phyloP scores from a whole-genome alignment of 2,329 filamentous ascomycete species.

The Clarireedia paspali region DNA sequence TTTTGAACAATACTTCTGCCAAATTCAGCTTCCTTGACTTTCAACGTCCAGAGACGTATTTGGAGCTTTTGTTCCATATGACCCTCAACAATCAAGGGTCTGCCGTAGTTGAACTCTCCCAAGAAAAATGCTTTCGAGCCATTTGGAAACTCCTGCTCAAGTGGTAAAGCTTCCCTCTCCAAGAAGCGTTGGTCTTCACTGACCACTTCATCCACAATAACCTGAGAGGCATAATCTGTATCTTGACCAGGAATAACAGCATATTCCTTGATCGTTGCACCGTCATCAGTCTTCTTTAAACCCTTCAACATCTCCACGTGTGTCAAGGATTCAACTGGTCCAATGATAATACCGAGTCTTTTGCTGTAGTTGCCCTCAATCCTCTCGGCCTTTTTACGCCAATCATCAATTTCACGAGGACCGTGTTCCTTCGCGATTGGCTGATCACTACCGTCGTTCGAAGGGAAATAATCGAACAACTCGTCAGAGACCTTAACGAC shows the following conservation, averaged over 20 bases:
- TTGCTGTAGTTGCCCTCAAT: constrained; percentile 88
- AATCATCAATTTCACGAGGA: constrained; percentile 71
- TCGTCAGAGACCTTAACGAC: constrained; percentile 86
- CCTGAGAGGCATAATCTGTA: constrained; percentile 83
- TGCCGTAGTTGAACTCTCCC: constrained; percentile 86
- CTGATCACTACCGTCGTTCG: constrained; percentile 52
- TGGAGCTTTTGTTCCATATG: constrained; percentile 70
- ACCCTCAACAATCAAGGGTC: constrained; percentile 73
- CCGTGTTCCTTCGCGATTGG: constrained; percentile 64
- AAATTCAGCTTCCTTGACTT: constrained; percentile 73
- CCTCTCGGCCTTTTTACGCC: constrained; percentile 72
- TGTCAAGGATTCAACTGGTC: constrained; percentile 78
- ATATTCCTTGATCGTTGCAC: constrained; percentile 89
- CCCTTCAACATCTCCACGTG: constrained; percentile 94
- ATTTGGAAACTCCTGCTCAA: constrained; percentile 85
- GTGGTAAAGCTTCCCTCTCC: constrained; percentile 77
- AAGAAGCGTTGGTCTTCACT: constrained; percentile 92
- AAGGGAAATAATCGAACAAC: constrained; percentile 77
- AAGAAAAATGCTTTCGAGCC: constrained; percentile 85
- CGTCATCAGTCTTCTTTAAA: constrained; percentile 80
- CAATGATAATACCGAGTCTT: constrained; percentile 79
- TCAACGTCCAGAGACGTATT: constrained; percentile 66
- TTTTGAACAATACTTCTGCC: constrained; percentile 63
- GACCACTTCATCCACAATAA: constrained; percentile 80
- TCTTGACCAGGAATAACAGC: constrained; percentile 78